Base-by-base conservation (phyloP, 208 protist species). In the Balamuthia mandrillaris region DNA sequence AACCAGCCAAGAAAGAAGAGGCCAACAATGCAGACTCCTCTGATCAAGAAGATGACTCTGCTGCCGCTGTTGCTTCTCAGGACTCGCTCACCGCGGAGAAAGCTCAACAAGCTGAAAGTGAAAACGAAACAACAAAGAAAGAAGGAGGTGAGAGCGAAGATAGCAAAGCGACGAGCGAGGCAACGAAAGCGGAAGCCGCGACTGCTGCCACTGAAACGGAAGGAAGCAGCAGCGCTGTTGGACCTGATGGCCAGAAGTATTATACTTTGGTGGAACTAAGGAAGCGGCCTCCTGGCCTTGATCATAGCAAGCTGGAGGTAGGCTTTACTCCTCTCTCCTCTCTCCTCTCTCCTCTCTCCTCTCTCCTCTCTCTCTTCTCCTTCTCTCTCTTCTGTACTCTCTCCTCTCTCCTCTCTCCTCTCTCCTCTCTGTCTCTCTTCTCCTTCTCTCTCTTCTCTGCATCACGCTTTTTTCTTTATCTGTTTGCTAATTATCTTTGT, bases 281-380 rank as follows among this genome's bases (percentile, higher is more conserved):
- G 72, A 88, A 88, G 85, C 33, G 75, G 52, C 47, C 47, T 27
- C 10, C 27, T 27, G 83, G 49, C 24, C 79, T 88, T 21, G 85
- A 88, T 41, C 81, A 74, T 29, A 85, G 49, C 31, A 81, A 88
- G 31, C 72, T 88, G 18, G 85, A 88, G 85, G 74, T 88, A 86
- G 18, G 27, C 3, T 27, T 27, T 44, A 41, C 2, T 78, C n/a
- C 2, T 61, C 37, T 49, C 0, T 16, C 24, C 39, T 33, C 39
- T 65, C 3, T 65, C 18, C 1, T 35, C 4, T 16, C 56, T 24
- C 56, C 56, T 27, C 56, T 37, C 56, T 16, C 56, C 39, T 33
- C 39, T 65, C 56, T 65, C n/a, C 2, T 58, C 33, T 42, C 21
- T 24, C 31, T 27, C 21, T 16, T n/a, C 10, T 47, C 18, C 44